Evolutionary conservation across 176 grass and related monocot genomes (phyloP).

Genomic region (Bromus sterilis): DNA sequence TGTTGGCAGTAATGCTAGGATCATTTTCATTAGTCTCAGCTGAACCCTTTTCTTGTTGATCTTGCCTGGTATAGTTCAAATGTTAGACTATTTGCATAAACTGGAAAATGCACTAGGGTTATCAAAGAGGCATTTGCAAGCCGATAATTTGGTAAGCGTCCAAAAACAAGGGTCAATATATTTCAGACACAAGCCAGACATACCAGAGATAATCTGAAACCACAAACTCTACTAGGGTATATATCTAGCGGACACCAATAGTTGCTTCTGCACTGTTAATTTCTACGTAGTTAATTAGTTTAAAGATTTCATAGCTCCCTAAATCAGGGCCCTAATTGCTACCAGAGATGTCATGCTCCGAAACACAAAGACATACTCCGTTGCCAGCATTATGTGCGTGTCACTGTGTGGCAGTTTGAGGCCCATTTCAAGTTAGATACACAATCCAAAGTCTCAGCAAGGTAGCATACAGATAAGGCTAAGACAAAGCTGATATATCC

Average conservation of each 20-base stretch:
- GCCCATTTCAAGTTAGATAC: not conserved
- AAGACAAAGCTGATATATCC: conserved; percentile 9
- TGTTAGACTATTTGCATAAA: conserved; percentile 7
- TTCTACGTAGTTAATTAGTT: not conserved
- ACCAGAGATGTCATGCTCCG: not conserved
- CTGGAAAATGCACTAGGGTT: not conserved
- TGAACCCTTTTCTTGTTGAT: conserved; percentile 64
- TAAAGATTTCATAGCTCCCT: not conserved
- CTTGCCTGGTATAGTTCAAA: conserved; percentile 48
- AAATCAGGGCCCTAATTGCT: not conserved
- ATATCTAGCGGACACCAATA: not conserved
- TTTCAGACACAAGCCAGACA: not conserved
- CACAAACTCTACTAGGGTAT: not conserved
- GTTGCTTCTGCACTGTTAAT: not conserved
- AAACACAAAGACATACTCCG: not conserved
- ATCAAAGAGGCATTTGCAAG: not conserved
- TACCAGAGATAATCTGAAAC: not conserved
- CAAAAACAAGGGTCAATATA: not conserved
- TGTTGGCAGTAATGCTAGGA: conserved; percentile 25
- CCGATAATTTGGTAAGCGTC: not conserved
- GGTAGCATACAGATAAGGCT: not conserved
- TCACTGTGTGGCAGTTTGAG: not conserved
- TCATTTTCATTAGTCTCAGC: conserved; percentile 44
- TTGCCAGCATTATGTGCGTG: not conserved
- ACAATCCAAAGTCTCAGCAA: not conserved